Evolutionary conservation across 164 flowering plant species (phyloP).

Genomic region (Euptelea pleiosperma): DNA sequence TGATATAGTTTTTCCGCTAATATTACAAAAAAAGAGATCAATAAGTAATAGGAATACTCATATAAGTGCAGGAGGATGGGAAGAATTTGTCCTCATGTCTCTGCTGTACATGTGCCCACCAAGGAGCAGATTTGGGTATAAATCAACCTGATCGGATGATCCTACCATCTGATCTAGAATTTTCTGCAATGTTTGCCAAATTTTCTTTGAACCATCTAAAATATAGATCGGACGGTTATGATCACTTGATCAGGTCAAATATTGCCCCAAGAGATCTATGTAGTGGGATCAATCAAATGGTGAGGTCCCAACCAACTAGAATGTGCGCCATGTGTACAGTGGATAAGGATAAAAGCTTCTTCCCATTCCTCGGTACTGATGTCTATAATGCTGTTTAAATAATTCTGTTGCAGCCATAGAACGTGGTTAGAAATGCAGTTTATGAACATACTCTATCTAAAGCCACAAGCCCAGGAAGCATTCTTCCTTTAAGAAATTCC

Average conservation of each 20-base stretch:
- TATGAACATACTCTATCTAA: slow-evolving; percentile 63
- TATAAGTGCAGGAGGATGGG: too few relatives aligned
- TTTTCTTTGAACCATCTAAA: background rate
- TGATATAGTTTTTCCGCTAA: too few relatives aligned
- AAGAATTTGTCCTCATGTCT: too few relatives aligned
- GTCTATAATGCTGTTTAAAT: background rate
- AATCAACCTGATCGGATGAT: background rate
- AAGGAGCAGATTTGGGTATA: background rate
- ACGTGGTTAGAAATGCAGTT: slow-evolving; percentile 9
- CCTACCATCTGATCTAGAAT: background rate
- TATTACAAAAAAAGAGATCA: too few relatives aligned
- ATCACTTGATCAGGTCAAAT: background rate
- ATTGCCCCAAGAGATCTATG: background rate
- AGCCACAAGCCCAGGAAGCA: slow-evolving; percentile 72
- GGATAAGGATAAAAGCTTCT: background rate
- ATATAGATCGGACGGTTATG: slow-evolving; percentile 2
- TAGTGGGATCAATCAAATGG: background rate
- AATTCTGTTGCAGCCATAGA: background rate
- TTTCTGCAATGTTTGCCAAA: background rate
- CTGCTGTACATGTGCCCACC: background rate
- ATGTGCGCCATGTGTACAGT: background rate
- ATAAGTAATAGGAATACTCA: too few relatives aligned
- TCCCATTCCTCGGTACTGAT: background rate
- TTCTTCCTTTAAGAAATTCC: slow-evolving; percentile 73
- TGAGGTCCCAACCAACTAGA: background rate